Evolutionary conservation across 768 basidiomycete genomes (phyloP).

Genomic region (Holtermanniella nyarrowii): DNA sequence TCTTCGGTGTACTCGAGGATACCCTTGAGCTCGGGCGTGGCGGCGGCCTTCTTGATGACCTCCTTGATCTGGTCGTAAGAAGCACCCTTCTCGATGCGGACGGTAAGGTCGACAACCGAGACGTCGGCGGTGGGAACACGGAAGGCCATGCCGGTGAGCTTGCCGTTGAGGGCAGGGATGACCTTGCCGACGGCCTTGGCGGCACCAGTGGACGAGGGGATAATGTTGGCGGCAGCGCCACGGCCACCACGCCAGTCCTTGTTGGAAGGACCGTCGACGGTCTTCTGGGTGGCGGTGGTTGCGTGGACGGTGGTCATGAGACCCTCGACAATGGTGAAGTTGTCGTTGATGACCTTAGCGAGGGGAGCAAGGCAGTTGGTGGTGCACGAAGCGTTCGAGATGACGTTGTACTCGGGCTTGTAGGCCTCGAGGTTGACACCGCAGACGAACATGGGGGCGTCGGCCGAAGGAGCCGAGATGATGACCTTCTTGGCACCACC

Average conservation of each 20-base stretch:
- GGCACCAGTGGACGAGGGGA: conserved; percentile 96
- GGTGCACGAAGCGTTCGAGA: conserved; percentile 98
- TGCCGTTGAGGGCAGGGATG: conserved; percentile 90
- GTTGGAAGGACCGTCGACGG: conserved; percentile 65
- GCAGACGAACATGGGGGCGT: conserved; percentile 43
- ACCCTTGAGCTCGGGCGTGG: conserved; percentile 50
- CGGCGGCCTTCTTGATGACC: conserved; percentile 66
- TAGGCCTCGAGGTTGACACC: conserved; percentile 87
- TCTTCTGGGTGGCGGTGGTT: conserved; percentile 72
- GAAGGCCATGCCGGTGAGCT: conserved; percentile 92
- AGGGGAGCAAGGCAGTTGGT: conserved; percentile 99
- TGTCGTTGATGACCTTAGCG: conserved; percentile 96
- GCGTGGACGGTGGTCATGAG: conserved; percentile 98
- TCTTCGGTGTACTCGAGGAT: conserved; percentile 74
- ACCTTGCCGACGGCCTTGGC: conserved; percentile 98
- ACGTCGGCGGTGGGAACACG: conserved; percentile 94
- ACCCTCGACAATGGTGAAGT: conserved; percentile 89
- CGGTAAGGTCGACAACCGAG: conserved; percentile 95
- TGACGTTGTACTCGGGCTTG: conserved; percentile 72
- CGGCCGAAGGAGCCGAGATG: conserved; percentile 86
- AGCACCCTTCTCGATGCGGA: conserved; percentile 74
- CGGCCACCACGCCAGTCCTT: conserved; percentile 52
- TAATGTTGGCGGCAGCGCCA: conserved; percentile 94
- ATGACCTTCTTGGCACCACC: conserved; percentile 99
- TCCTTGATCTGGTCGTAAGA: conserved; percentile 85